Evolutionary conservation across 1,284 basidiomycete species (phyloP).

Genomic region (Pholiota adiposa): DNA sequence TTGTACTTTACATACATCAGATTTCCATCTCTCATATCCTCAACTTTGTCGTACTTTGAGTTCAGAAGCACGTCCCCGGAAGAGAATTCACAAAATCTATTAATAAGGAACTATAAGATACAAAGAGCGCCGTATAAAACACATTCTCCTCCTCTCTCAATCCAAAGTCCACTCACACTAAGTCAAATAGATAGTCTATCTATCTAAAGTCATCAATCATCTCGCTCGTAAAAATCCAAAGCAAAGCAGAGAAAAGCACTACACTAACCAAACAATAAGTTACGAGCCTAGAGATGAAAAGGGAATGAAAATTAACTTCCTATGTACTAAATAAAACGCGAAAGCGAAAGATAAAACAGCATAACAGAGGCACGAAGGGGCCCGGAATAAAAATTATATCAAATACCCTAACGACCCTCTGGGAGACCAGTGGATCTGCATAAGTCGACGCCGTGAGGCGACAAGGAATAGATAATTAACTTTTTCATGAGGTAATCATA

Average conservation of each 20-base stretch:
- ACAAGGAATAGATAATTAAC: neutral
- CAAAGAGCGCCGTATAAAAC: neutral
- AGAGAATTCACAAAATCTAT: neutral
- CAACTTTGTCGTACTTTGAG: neutral
- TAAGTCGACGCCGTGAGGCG: neutral
- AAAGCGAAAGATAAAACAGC: neutral
- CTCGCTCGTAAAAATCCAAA: neutral
- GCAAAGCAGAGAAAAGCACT: neutral
- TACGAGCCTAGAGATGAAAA: neutral
- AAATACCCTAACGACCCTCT: neutral
- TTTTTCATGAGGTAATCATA: neutral
- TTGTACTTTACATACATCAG: neutral
- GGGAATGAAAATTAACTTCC: neutral
- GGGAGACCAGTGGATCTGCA: neutral
- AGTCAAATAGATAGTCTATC: neutral
- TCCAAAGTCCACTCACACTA: neutral
- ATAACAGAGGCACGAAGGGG: neutral
- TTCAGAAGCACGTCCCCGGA: no score
- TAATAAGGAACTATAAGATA: conserved; percentile 8
- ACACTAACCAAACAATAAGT: neutral
- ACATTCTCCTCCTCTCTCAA: neutral
- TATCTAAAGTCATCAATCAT: no score
- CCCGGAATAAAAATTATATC: neutral
- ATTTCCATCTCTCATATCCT: neutral
- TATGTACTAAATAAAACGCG: neutral